phyloP scores from a whole-genome alignment of 345 rosid species.

The Durio zibethinus region DNA sequence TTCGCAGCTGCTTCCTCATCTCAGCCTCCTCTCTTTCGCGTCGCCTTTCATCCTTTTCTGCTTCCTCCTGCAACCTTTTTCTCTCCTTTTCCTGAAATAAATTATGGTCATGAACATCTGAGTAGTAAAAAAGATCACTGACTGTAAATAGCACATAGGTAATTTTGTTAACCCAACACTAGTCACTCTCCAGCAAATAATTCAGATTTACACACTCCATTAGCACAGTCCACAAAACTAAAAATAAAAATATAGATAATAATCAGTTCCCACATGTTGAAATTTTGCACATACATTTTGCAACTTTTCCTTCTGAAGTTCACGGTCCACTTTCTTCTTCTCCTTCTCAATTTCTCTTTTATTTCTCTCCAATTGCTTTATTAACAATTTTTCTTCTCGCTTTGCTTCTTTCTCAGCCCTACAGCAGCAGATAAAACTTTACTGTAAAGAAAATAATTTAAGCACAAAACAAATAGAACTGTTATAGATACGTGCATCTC shows the following conservation, averaged over 20 bases:
- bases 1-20: constrained; percentile 50
- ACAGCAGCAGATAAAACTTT: constrained; percentile 7
- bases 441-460: background rate
- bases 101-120: background rate
- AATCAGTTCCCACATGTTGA: background rate
- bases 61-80: constrained; percentile 57
- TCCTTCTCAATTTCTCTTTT: constrained; percentile 70
- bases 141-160: background rate
- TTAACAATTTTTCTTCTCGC: constrained; percentile 52
- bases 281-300: constrained; percentile 43
- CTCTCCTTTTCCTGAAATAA: constrained; percentile 64
- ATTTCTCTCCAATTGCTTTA: constrained; percentile 68
- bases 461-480: background rate
- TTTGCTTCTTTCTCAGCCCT: constrained; percentile 65
- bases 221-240: background rate
- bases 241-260: background rate
- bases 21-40: constrained; percentile 67
- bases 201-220: background rate
- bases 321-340: constrained; percentile 68
- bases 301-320: constrained; percentile 54
- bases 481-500: constrained; percentile 45
- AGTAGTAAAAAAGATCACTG: background rate
- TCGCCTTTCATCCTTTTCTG: constrained; percentile 47
- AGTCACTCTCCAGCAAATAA: background rate
- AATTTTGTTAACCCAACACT: background rate